Evolutionary conservation across 176 grass and related monocot species (phyloP).

Genomic region (Panicum miliaceum): DNA sequence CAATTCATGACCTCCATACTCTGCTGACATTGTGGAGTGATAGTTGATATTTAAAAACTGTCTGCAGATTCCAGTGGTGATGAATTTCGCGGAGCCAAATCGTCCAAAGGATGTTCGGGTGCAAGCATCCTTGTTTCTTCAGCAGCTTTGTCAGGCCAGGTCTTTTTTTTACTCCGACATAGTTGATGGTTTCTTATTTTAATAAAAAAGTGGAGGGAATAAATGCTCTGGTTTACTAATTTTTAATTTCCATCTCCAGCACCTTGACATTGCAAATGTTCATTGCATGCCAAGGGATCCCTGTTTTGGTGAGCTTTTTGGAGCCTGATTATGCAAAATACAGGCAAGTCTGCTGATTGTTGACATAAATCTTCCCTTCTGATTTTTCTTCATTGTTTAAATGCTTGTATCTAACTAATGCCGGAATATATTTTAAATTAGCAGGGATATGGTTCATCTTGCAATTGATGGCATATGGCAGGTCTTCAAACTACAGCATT

Average conservation of each 20-base stretch:
- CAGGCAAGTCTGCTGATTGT: constrained; percentile 54
- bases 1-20: constrained; percentile 42
- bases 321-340: constrained; percentile 99
- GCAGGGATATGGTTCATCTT: constrained; percentile 98
- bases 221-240: constrained; percentile 35
- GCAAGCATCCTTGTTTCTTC: constrained; percentile 91
- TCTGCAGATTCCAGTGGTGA: constrained; percentile 88
- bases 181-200: constrained; percentile 28
- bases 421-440: constrained; percentile 43
- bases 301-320: constrained; percentile 94
- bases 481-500: constrained; percentile 93
- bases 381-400: constrained; percentile 25
- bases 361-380: constrained; percentile 27
- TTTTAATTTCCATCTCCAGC: constrained; percentile 59
- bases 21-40: constrained; percentile 9
- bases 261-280: constrained; percentile 98
- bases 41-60: constrained; percentile 31
- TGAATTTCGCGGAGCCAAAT: constrained; percentile 78
- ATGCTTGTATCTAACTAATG: constrained; percentile 26
- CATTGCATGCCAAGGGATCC: constrained; percentile 95
- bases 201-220: background rate
- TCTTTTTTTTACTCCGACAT: constrained; percentile 46
- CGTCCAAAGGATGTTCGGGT: constrained; percentile 83
- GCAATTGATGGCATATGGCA: constrained; percentile 99
- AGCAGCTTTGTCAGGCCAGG: constrained; percentile 97